phyloP scores from a whole-genome alignment of 1,139 yeast genomes.

The Geotrichum reessii region DNA sequence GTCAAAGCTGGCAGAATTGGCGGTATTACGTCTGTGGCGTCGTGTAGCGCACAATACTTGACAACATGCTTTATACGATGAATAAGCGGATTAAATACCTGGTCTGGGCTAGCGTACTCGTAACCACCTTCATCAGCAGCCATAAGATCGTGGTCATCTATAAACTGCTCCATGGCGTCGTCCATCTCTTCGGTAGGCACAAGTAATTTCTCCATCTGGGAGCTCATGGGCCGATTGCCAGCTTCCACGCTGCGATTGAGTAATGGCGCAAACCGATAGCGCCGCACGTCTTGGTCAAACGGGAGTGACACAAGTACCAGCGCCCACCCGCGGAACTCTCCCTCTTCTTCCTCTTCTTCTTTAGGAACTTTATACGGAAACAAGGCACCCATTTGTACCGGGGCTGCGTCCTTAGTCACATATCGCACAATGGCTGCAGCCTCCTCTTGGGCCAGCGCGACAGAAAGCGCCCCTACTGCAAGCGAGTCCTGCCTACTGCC shows the following conservation, averaged over 20 bases:
- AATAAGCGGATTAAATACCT: conserved; percentile 31
- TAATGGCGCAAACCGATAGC: conserved; percentile 54
- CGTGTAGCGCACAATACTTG: conserved; percentile 31
- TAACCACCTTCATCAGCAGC: conserved; percentile 17
- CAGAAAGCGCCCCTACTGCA: conserved; percentile 46
- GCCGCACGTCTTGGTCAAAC: conserved; percentile 68
- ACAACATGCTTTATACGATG: conserved; percentile 32
- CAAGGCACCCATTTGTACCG: conserved; percentile 29
- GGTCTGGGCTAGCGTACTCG: conserved; percentile 24
- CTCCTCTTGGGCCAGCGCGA: conserved; percentile 46
- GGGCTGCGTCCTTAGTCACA: conserved; percentile 49
- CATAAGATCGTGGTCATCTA: conserved; percentile 40
- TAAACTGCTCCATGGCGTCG: conserved; percentile 39
- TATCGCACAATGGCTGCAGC: conserved; percentile 57
- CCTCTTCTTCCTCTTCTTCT: conserved; percentile 27
- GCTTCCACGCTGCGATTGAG: conserved; percentile 25
- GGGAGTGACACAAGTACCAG: conserved; percentile 54
- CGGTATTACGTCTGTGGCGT: conserved; percentile 24
- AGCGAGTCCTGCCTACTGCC: conserved; percentile 36
- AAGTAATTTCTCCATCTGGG: background rate
- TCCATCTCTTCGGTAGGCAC: conserved; percentile 38
- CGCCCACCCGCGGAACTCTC: conserved; percentile 21
- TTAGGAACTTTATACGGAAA: conserved; percentile 49
- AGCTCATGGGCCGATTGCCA: background rate
- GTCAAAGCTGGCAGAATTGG: conserved; percentile 24